Conservation (phyloP, 371 early-diverging fungal genomes). For the Umbelopsis sp. region DNA sequence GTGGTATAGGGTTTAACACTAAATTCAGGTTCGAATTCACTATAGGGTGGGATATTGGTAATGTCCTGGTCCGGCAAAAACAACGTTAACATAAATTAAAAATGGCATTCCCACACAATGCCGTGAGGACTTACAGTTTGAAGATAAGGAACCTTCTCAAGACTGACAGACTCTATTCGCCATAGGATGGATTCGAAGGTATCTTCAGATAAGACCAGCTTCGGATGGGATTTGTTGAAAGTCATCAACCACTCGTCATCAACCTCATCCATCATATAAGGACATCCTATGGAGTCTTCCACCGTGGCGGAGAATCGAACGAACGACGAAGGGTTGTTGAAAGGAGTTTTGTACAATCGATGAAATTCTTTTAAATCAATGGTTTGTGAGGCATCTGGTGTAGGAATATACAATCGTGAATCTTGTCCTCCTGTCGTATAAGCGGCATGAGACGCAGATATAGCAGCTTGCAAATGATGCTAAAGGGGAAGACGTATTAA, state of each 20-base stretch:
- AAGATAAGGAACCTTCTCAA: conserved; percentile 61
- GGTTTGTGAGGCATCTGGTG: conserved; percentile 87
- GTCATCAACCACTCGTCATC: conserved; percentile 76
- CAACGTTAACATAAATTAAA: not conserved
- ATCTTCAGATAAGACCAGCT: conserved; percentile 59
- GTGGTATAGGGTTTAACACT: not conserved
- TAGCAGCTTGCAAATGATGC: conserved; percentile 93
- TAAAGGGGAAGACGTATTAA: conserved; percentile 18
- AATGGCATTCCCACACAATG: too few species aligned
- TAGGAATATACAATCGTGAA: conserved; percentile 82
- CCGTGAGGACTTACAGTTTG: conserved; percentile 40
- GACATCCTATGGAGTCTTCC: conserved; percentile 86
- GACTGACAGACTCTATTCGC: conserved; percentile 68
- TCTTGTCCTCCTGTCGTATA: conserved; percentile 61
- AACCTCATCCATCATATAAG: conserved; percentile 88
- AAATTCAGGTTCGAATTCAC: conserved; percentile 29
- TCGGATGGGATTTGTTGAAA: conserved; percentile 47
- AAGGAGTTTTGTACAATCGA: conserved; percentile 68
- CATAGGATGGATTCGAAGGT: conserved; percentile 83
- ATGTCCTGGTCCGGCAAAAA: conserved; percentile 34
- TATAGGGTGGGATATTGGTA: conserved; percentile 48
- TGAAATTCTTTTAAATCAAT: conserved; percentile 64
- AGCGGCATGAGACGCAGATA: conserved; percentile 78
- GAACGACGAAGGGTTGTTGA: conserved; percentile 72
- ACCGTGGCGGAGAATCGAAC: conserved; percentile 85